Percentiles rank a stretch among this genome's conserved stretches.
Evolutionary conservation across 805 yeast genomes (phyloP).

Genomic region (Candida sanyiensis): DNA sequence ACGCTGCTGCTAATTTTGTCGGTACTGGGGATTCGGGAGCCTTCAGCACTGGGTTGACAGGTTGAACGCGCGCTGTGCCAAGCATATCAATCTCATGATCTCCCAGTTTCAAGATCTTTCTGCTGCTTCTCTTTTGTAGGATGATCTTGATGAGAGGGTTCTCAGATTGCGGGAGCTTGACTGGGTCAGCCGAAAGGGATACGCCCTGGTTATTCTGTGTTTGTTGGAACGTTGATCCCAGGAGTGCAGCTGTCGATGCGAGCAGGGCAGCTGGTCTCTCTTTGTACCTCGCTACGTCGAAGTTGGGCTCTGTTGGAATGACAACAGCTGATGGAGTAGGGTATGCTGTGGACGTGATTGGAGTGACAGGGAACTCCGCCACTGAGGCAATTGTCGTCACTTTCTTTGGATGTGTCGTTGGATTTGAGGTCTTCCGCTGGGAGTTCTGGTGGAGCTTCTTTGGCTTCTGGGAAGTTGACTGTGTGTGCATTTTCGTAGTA

Average conservation of each 20-base stretch:
- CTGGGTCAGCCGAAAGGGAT: not conserved
- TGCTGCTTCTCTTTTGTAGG: constrained; percentile 8
- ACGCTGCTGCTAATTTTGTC: no score
- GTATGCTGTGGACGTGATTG: constrained; percentile 15
- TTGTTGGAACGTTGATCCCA: constrained; percentile 13
- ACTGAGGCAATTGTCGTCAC: not conserved
- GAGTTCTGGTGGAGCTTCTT: not conserved
- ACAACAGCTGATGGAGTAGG: constrained; percentile 11
- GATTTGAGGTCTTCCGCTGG: not conserved
- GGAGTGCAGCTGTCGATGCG: constrained; percentile 1
- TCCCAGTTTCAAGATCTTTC: constrained; percentile 18
- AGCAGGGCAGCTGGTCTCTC: constrained; percentile 15
- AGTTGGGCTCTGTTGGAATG: constrained; percentile 5
- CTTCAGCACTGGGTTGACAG: constrained; percentile 7
- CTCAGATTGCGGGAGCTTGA: constrained; percentile 7
- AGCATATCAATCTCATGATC: constrained; percentile 15
- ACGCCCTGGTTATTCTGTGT: constrained; percentile 1
- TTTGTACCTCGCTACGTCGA: constrained; percentile 16
- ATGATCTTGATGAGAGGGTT: constrained; percentile 8
- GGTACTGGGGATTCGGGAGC: no score
- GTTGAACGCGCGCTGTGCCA: constrained; percentile 8
- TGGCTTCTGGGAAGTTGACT: constrained; percentile 15
- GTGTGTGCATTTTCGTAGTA: constrained; percentile 6
- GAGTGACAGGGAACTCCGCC: not conserved
- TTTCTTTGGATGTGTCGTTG: not conserved